These are phyloP conservation scores for Diplotaxis tenuifolia DNA, from an alignment of 345 rosid genomes.

Conservation along the genomic window DNA sequence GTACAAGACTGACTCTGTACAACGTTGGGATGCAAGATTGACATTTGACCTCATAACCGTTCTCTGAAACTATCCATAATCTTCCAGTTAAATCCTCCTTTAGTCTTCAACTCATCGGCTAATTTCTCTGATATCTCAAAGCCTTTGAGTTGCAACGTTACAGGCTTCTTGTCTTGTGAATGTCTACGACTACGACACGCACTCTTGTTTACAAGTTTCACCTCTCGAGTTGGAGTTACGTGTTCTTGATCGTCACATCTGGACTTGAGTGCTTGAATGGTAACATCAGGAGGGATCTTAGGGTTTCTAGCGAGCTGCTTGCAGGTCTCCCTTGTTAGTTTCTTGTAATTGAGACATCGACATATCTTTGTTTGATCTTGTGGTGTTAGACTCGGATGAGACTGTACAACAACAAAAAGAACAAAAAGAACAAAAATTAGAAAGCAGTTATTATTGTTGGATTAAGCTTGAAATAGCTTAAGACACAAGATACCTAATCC, in stretches of 20 bases:
- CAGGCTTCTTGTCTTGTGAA: slow-evolving; percentile 24
- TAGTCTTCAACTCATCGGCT: slow-evolving; percentile 1
- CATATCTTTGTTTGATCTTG: slow-evolving; percentile 62
- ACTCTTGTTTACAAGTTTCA: slow-evolving; percentile 24
- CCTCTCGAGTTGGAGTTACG: slow-evolving; percentile 2
- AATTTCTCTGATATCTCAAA: slow-evolving; percentile 29
- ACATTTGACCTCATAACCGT: slow-evolving; percentile 11
- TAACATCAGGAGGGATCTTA: slow-evolving; percentile 61
- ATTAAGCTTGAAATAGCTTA: too few species aligned
- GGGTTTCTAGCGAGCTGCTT: slow-evolving; percentile 77
- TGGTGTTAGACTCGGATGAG: slow-evolving; percentile 57
- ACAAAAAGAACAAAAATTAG: neutral
- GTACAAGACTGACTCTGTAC: slow-evolving; percentile 28
- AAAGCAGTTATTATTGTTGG: neutral
- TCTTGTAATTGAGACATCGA: slow-evolving; percentile 61
- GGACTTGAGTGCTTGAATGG: slow-evolving; percentile 64
- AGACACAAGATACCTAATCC: too few species aligned
- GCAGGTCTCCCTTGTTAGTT: slow-evolving; percentile 60
- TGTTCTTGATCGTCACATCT: slow-evolving; percentile 35
- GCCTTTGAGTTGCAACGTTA: slow-evolving; percentile 15
- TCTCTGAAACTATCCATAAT: slow-evolving; percentile 36
- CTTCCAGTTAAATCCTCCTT: slow-evolving; percentile 7
- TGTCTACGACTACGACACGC: slow-evolving; percentile 30
- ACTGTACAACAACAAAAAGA: slow-evolving; percentile 42
- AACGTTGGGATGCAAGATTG: neutral